phyloP scores from a whole-genome alignment of 129 eudicot species.

The Lonicera japonica region DNA sequence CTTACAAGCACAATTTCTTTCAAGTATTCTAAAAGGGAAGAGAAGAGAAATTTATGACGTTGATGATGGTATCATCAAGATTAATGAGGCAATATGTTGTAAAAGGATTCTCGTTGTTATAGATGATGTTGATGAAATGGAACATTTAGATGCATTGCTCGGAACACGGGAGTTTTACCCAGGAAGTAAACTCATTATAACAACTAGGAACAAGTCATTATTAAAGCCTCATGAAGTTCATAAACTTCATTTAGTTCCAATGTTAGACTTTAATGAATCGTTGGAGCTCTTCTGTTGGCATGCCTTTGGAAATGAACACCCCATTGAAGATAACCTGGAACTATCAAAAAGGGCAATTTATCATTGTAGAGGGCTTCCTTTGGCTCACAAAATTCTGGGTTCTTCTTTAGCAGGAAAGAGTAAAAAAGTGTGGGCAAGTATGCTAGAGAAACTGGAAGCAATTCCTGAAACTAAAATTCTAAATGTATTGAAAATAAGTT shows the following conservation, averaged over 20 bases:
- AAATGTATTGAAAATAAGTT: too few species aligned
- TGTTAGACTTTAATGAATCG: conserved; percentile 15
- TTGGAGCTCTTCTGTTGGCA: conserved; percentile 26
- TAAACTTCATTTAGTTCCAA: neutral
- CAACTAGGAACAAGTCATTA: conserved; percentile 10
- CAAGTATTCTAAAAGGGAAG: too few species aligned
- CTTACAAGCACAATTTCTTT: too few species aligned
- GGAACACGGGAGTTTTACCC: conserved; percentile 15
- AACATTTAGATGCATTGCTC: conserved; percentile 14
- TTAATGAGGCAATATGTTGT: neutral
- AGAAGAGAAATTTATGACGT: too few species aligned
- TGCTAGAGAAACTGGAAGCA: conserved; percentile 7
- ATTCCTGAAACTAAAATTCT: too few species aligned
- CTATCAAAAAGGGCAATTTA: conserved; percentile 16
- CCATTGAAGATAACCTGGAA: neutral
- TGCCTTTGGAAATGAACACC: conserved; percentile 25
- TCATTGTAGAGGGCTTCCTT: conserved; percentile 30
- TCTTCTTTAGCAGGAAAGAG: conserved; percentile 7
- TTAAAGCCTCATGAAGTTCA: conserved; percentile 1
- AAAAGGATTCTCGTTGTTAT: conserved; percentile 21
- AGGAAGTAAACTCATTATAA: conserved; percentile 30
- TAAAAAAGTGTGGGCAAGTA: conserved; percentile 11
- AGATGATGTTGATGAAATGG: too few species aligned
- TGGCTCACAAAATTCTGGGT: conserved; percentile 27
- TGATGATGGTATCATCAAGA: conserved; percentile 7